A percentile compares a stretch with the other conserved stretches of the same genome.
These are phyloP conservation scores for Trametes cinnabarina DNA, from an alignment of 768 basidiomycete genomes.

Conservation along the genomic window DNA sequence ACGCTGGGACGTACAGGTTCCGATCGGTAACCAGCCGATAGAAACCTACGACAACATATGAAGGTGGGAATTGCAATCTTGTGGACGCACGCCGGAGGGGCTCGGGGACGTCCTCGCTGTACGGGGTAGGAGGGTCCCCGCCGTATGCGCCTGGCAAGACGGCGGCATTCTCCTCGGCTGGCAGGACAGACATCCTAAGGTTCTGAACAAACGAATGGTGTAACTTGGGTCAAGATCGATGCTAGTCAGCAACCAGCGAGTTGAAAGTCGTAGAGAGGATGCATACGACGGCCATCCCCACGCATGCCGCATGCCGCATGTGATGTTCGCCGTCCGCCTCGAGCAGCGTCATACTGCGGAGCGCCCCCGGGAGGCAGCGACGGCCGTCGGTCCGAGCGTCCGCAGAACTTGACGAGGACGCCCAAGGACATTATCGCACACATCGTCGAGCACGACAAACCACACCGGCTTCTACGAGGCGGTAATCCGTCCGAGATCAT, in stretches of 20 bases:
- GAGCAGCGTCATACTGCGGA: neutral
- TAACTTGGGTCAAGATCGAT: neutral
- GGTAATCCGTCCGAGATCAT: neutral
- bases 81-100: conserved; percentile 51
- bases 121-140: conserved; percentile 10
- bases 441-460: neutral
- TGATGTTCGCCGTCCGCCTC: too few relatives aligned
- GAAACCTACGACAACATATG: conserved; percentile 80
- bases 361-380: neutral
- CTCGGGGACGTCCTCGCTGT: conserved; percentile 39
- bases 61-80: conserved; percentile 74
- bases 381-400: too few relatives aligned
- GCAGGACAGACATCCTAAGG: neutral
- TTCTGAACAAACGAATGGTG: neutral
- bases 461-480: neutral
- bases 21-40: conserved; percentile 80
- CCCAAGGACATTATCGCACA: neutral
- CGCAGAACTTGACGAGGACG: too few relatives aligned
- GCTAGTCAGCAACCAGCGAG: neutral
- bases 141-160: conserved; percentile 5
- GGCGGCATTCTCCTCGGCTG: neutral
- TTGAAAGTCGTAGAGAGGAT: too few relatives aligned
- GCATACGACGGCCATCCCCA: too few relatives aligned
- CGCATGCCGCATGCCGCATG: too few relatives aligned
- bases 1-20: conserved; percentile 66